Evolutionary conservation across 352 stramenopile species (phyloP), one percentile per base, ranked within the genome.

Genomic region (Phytophthora boehmeriae): DNA sequence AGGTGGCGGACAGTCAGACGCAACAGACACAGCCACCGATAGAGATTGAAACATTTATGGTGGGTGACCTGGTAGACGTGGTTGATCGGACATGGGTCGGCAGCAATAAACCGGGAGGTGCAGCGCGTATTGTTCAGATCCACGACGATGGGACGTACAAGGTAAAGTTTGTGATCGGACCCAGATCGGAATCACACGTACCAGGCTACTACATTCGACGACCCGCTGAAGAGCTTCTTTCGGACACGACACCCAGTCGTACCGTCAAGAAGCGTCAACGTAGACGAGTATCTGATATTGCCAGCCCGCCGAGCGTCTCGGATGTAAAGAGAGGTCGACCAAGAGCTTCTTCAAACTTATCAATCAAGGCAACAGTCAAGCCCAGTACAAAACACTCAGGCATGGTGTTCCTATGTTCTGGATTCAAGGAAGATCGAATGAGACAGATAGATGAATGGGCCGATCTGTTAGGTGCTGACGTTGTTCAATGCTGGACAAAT

Each of bases 101-200:
- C 0, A 89, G 97, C 22, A 98, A 98, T 77, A 96, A 97, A 71
- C 82, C 74, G 10, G 93, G 95, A 17, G 95, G 95, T 10, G 77
- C 92, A 1, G 95, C 76, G 9, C 80, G 83, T 53, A 92, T 97
- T 44, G 89, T 71, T 4, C 71, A 82, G 14, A 63, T 89, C 17
- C 67, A 95, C 45, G 63, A 34, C 70, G 78, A 90, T 51, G 68
- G 68, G 14, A 86, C 73, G 11, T 84, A 88, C 53, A 69, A 68
- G 20, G 66, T 91, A 35, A 89, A 86, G 54, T 91, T 86, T 57
- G 58, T 91, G 5, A 75, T 91, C 19, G 71, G 66, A 0, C 42
- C 52, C 28, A 44, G 61, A 3, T 58, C 30, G 17, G 75, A 86
- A 52, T 68, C 55, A 17, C 50, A 52, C 14, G 56, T 89, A 1